Evolutionary conservation across 768 basidiomycete genomes (phyloP), one percentile per base, ranked within the genome.

Genomic region (Leccinum pellstonianum): DNA sequence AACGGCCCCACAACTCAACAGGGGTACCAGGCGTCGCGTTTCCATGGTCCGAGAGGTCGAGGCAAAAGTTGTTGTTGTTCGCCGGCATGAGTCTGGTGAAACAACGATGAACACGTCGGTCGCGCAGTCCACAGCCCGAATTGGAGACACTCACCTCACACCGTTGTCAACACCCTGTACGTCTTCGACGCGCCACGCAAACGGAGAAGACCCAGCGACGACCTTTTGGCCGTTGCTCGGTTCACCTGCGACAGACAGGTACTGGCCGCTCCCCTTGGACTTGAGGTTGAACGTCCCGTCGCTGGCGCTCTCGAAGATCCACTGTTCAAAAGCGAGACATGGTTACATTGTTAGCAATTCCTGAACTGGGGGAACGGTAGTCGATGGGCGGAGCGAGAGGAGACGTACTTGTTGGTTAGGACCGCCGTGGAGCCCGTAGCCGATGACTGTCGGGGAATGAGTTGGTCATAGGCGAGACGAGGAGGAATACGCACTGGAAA

Each of bases 101-200:
- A 7, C 10, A 27, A 17, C 17, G 12, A 52, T 25, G 27, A 52
- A 14, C 5, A 33, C 31, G 27, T 10, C 27, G 27, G 27, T 29
- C 11, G 10, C 11, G 9, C 7, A 23, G 2, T 7, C 7, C 6
- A 23, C 3, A 48, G 4, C 12, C 4, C 33, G 8, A 19, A 23
- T 15, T 2, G 15, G 5, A n/a, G 38, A 17, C 19, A 65, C 80
- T 25, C 19, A 84, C 85, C 84, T 74, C 67, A 79, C 79, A 0
- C 62, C 64, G 2, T 67, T 66, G 2, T 73, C 68, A 0, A 70
- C 61, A 48, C 81, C 73, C 7, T 66, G 56, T 17, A 77, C 70
- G 52, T 84, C 82, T 75, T 77, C 78, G 65, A 86, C 77, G 62
- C 81, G 73, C 84, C 85, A 87, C 41, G 70, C 68, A 49, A 74